Evolutionary conservation across 805 yeast species (phyloP), one percentile per base, ranked within the genome.

Genomic region (Priceomyces haplophilus): DNA sequence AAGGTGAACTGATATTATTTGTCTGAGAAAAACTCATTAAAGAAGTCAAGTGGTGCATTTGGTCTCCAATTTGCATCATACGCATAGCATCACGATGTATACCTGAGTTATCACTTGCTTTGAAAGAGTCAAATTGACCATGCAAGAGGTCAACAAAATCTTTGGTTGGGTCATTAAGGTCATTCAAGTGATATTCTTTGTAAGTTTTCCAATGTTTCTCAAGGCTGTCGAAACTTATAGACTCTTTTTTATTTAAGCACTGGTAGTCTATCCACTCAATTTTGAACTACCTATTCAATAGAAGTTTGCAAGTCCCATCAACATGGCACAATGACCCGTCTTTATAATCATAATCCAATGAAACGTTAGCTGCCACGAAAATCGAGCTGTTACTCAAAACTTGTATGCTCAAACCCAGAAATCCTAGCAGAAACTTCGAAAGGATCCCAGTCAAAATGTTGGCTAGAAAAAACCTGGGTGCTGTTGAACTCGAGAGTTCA

Each of bases 221-320:
- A 25, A 57, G 65, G 8, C 58, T 49, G 15, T 46, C 42, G 32
- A 61, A 45, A 11, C 55, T 46, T 6, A 68, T 40, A 1, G 64
- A 48, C 10, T 61, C 56, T 33, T 59, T 61, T 47, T 62, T 65
- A 31, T 52, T 52, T 31, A 49, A 27, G 25, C 61, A 54, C 19
- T 75, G 76, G 47, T 83, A 65, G 53, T 86, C 95, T 34, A 84
- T 58, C 79, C 85, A 84, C 50, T 87, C 95, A 21, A 88, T 76
- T 48, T 78, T 75, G 46, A 86, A 65, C 40, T 73, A 76, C 24
- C 82, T 68, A 54, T 79, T 82, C 64, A 88, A 76, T 5, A 79
- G 67, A 7, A 85, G 78, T 48, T 80, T 79, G 33, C 82, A 62
- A 15, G 77, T 78, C 0, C 91, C 87, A 44, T 71, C 69, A 37